These are phyloP conservation scores for Stylonectria norvegica DNA, from an alignment of 2,329 filamentous ascomycete genomes.

Conservation along the genomic window DNA sequence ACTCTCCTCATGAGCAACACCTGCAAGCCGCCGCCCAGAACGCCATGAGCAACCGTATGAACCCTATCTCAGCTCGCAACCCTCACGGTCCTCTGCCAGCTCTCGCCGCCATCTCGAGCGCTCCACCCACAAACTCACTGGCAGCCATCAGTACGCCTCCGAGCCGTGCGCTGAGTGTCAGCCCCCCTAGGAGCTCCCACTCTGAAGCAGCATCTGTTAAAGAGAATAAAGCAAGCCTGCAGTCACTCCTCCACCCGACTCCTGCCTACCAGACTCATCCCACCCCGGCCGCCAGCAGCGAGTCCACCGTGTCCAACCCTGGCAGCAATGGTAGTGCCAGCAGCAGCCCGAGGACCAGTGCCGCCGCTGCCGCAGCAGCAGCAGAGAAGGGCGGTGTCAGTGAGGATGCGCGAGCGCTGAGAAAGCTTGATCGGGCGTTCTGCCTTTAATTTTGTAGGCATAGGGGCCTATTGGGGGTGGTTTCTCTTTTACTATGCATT, in stretches of 20 bases:
- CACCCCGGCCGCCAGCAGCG: conserved; percentile 44
- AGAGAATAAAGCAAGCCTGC: conserved; percentile 44
- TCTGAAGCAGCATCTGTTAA: conserved; percentile 28
- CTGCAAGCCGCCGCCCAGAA: conserved; percentile 44
- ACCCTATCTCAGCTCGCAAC: conserved; percentile 33
- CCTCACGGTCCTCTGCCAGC: conserved; percentile 45
- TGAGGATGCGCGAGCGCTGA: conserved; percentile 63
- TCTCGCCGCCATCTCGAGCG: conserved; percentile 32
- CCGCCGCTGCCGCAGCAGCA: conserved; percentile 14
- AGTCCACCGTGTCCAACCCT: conserved; percentile 44
- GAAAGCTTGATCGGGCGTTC: conserved; percentile 62
- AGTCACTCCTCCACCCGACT: conserved; percentile 50
- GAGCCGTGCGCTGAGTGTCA: conserved; percentile 45
- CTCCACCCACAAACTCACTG: conserved; percentile 24
- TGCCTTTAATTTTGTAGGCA: too few species aligned
- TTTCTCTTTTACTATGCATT: conserved; percentile 22
- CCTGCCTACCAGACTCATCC: too few species aligned
- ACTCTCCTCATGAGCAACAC: conserved; percentile 44
- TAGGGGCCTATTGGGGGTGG: too few species aligned
- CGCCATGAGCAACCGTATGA: conserved; percentile 39
- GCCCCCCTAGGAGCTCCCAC: conserved; percentile 44
- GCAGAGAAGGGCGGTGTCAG: conserved; percentile 44
- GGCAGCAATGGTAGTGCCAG: conserved; percentile 39
- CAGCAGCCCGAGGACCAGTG: conserved; percentile 37
- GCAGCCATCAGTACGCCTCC: conserved; percentile 41